Base-by-base conservation (phyloP, 1,284 basidiomycete species). In the Retiboletus flavoniger region DNA sequence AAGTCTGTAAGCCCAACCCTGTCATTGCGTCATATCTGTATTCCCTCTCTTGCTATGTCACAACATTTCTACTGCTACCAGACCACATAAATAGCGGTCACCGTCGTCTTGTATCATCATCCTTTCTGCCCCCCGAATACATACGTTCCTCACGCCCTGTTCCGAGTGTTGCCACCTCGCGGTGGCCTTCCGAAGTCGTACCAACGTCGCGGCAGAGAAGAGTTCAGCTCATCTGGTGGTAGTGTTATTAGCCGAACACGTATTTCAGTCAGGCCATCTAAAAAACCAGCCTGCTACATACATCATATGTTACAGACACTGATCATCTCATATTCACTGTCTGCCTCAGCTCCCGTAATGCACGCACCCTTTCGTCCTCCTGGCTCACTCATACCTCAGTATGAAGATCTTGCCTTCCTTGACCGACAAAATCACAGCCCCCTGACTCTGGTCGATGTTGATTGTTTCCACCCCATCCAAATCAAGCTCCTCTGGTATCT, bases 401-500 rank as follows among this genome's bases (percentile, higher is more conserved):
- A 88, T 85, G 70, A 84, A 88, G 51, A 88, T 84, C 72, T 78
- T 83, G 38, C 85, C 85, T n/a, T 79, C 75, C 69, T 75, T 79
- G 55, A 85, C 81, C 19, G 82, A 84, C 53, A 89, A 68, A 53
- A 88, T 86, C 47, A 89, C 78, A n/a, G 84, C 82, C 1, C 86
- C 87, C 63, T 89, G 87, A 41, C 77, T 79, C 73, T 89, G 87
- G 66, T 89, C 87, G 48, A 89, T 83, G 64, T 87, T 88, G 60
- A 89, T 84, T 60, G 85, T 88, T 72, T 88, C 86, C 29, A 88
- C 84, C 41, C 65, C 66, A 49, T 82, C 77, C 57, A 89, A 65
- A 61, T 87, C 80, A 52, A 89, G 68, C 58, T 85, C 87, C 0
- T 76, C 74, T 2, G 86, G 87, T 7, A 82, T 78, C 57, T 82